A percentile compares a stretch with the other conserved stretches of the same genome.
phyloP scores from a whole-genome alignment of 768 basidiomycete species.

The Lentinula aciculospora region DNA sequence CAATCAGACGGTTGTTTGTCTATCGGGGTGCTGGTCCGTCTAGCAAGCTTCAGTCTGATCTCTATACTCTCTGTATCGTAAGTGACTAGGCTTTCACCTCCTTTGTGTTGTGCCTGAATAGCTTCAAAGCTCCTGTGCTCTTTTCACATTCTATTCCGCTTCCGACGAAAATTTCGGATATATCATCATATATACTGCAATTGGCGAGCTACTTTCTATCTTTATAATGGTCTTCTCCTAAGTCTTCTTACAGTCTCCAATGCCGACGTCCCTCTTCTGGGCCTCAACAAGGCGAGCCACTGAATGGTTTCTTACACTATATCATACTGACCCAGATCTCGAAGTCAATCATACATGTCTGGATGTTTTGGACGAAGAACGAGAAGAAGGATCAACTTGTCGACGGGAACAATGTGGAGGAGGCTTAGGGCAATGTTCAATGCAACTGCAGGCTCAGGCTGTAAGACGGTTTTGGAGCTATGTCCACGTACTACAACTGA shows the following conservation, averaged over 20 bases:
- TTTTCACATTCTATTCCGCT: background rate
- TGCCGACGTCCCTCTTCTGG: background rate
- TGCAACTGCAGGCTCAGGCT: too few species aligned
- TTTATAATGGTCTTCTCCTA: background rate
- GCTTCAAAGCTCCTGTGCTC: background rate
- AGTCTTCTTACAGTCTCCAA: background rate
- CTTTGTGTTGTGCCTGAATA: background rate
- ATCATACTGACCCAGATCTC: background rate
- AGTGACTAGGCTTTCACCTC: background rate
- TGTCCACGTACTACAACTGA: too few species aligned
- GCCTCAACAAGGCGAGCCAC: background rate
- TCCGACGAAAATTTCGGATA: background rate
- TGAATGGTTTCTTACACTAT: background rate
- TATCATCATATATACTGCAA: background rate
- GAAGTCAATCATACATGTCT: background rate
- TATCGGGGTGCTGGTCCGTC: background rate
- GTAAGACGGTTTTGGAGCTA: too few species aligned
- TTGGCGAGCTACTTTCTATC: background rate
- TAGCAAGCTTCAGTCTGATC: background rate
- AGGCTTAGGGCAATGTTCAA: too few species aligned
- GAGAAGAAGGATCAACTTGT: too few species aligned
- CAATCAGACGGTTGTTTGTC: background rate
- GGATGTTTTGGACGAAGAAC: constrained; percentile 1
- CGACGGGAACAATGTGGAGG: too few species aligned
- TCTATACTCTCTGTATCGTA: background rate